Conservation (phyloP, 495 filamentous ascomycete genomes). For the Cercophora newfieldiana region DNA sequence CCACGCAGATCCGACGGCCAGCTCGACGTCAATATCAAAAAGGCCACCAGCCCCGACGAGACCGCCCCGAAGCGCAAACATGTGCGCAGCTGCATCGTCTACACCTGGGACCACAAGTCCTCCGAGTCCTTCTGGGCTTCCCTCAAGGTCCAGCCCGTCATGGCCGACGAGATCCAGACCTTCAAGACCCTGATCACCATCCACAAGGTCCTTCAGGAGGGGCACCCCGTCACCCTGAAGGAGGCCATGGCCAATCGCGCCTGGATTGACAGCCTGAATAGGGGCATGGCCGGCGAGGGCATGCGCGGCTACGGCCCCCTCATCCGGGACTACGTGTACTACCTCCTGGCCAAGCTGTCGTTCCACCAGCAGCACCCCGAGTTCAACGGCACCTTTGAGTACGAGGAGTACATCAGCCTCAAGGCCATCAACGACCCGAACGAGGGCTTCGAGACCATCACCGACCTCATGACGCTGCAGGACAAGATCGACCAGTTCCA, state of each 20-base stretch:
- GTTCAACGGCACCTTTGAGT: constrained; percentile 98
- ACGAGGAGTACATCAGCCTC: constrained; percentile 97
- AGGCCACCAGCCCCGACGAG: constrained; percentile 94
- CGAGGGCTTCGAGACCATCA: constrained; percentile 97
- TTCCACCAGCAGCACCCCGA: constrained; percentile 97
- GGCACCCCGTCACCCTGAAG: constrained; percentile 80
- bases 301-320: constrained; percentile 87
- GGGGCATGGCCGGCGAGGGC: constrained; percentile 83
- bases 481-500: constrained; percentile 98
- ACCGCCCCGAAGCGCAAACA: constrained; percentile 97
- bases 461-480: constrained; percentile 92
- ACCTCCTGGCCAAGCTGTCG: constrained; percentile 83
- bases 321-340: constrained; percentile 94
- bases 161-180: constrained; percentile 93
- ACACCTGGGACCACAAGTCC: constrained; percentile 99
- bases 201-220: constrained; percentile 96
- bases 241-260: constrained; percentile 85
- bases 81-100: constrained; percentile 96
- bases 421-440: constrained; percentile 99
- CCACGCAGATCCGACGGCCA: constrained; percentile 75
- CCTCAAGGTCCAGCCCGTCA: constrained; percentile 98
- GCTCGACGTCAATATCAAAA: constrained; percentile 91
- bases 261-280: constrained; percentile 91
- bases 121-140: constrained; percentile 94
- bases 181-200: constrained; percentile 91